Evolutionary conservation across 805 yeast genomes (phyloP), one percentile per base, ranked within the genome.

Genomic region (Candida manassasensis): DNA sequence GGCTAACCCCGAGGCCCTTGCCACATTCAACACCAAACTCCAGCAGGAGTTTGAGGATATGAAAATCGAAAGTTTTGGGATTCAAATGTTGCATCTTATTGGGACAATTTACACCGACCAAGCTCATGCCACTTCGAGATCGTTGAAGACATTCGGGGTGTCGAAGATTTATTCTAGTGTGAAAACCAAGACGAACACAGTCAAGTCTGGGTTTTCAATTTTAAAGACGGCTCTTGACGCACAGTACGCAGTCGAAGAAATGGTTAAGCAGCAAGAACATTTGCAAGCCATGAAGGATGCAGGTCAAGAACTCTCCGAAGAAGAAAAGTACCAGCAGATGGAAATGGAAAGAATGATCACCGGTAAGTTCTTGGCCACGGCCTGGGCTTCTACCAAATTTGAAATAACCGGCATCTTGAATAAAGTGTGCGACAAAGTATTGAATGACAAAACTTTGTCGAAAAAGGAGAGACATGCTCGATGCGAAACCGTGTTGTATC

Each of bases 1-100:
- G 19, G 73, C 74, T 47, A 79, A 77, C 35, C 66, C 63, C 0
- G 85, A 78, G 21, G 79, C 88, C 26, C 68, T 81, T 35, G 55
- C 58, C 5, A 71, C 82, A 0, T 83, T 75, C 50, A 61, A 56
- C n/a, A 48, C 49, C 9, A 77, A 77, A 45, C 63, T 84, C 19
- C 59, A 63, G 26, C 63, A 66, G 36, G 93, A 84, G 52, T 75
- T 84, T 29, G 89, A 84, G 46, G 84, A 84, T 42, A 67, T 93
- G 53, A 93, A 93, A 58, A 77, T 87, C 73, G 98, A 93, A 68
- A 85, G 96, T 36, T 93, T 93, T 63, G 99, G 99, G 10, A 61
- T 90, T 34, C 95, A 90, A 60, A 69, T 93, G 34, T 65, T 90
- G 44, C 88, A 82, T 45, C 66, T 90, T 13, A 82, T 93, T 42